Evolutionary conservation across 73 alveolate species (phyloP).

Genomic region (Paramecium sonneborni): DNA sequence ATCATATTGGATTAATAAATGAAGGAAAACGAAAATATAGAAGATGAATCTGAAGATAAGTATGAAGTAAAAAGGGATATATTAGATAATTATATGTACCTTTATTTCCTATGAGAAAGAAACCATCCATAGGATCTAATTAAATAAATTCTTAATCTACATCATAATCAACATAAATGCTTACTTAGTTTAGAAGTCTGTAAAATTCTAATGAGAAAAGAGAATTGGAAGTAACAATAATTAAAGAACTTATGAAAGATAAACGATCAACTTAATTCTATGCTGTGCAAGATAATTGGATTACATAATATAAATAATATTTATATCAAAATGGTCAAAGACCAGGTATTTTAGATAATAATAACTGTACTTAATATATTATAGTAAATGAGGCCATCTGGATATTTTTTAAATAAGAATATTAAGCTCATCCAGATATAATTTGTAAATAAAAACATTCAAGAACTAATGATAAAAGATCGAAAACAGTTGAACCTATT

Average conservation of each 20-base stretch:
- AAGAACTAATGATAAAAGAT: background rate
- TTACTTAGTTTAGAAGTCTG: constrained; percentile 3
- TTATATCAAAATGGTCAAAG: constrained; percentile 49
- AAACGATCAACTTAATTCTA: background rate
- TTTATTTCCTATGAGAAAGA: constrained; percentile 13
- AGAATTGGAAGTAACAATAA: background rate
- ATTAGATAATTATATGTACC: constrained; percentile 13
- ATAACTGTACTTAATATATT: background rate
- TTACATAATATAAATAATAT: background rate
- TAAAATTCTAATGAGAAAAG: background rate
- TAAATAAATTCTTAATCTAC: background rate
- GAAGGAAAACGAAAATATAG: background rate
- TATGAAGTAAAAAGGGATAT: background rate
- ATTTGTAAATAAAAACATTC: background rate
- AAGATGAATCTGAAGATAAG: constrained; percentile 44
- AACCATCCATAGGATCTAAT: constrained; percentile 15
- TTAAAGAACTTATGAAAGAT: background rate
- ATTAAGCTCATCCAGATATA: constrained; percentile 30
- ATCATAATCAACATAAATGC: constrained; percentile 3
- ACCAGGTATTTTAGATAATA: constrained; percentile 21
- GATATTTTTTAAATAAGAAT: constrained; percentile 47
- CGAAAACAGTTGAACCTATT: background rate
- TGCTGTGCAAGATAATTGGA: background rate
- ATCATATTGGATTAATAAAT: background rate
- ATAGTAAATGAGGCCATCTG: constrained; percentile 22